Conservation (phyloP, 805 yeast genomes). For the Saccharomycopsis synnaedendra region DNA sequence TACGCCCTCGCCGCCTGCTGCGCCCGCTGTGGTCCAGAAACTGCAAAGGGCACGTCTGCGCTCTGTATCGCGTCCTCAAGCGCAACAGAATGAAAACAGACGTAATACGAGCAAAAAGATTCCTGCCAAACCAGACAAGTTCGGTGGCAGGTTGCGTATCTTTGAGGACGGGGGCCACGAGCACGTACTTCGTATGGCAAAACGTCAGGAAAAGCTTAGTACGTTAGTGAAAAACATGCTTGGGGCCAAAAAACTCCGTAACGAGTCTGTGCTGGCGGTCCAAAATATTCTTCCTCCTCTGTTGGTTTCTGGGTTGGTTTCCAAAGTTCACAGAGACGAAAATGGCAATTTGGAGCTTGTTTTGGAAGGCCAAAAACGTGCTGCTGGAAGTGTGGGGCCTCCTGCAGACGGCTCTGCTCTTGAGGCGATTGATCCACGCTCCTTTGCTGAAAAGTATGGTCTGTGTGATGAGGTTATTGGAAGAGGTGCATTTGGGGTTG, state of each 20-base stretch:
- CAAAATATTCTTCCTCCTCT: conserved; percentile 71
- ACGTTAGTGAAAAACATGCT: conserved; percentile 66
- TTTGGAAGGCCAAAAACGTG: conserved; percentile 8
- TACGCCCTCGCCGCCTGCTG: too few relatives aligned
- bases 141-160: conserved; percentile 34
- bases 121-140: not conserved
- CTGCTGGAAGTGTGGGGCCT: conserved; percentile 6
- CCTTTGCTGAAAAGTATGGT: conserved; percentile 85
- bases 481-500: conserved; percentile 89
- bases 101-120: too few relatives aligned
- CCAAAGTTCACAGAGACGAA: conserved; percentile 31
- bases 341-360: conserved; percentile 31
- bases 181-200: conserved; percentile 67
- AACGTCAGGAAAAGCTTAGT: conserved; percentile 65
- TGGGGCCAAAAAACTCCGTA: conserved; percentile 63
- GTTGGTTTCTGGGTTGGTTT: conserved; percentile 53
- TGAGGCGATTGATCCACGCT: conserved; percentile 28
- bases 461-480: conserved; percentile 92
- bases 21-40: not conserved
- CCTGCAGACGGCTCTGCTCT: conserved; percentile 18
- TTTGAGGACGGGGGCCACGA: conserved; percentile 67
- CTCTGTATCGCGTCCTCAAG: not conserved
- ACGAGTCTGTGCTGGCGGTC: conserved; percentile 63
- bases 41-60: conserved; percentile 2
- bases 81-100: not conserved